Percentiles rank a stretch among this genome's conserved stretches.
phyloP scores from a whole-genome alignment of 2,329 filamentous ascomycete species.

The Balansia obtecta region DNA sequence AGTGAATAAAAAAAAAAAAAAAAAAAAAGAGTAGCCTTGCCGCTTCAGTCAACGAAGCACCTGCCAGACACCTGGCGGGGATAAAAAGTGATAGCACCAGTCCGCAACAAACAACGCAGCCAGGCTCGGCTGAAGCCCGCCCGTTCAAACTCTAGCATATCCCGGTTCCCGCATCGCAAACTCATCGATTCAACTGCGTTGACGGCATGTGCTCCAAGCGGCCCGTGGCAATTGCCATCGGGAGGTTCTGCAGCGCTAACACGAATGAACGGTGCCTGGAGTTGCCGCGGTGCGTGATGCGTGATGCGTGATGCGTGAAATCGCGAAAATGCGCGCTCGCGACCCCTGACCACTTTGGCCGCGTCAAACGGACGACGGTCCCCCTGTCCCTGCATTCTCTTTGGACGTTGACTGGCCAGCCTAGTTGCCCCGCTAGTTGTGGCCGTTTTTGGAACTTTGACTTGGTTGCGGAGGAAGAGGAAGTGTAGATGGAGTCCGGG shows the following conservation, averaged over 20 bases:
- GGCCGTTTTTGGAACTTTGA: too few species aligned
- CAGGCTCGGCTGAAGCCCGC: too few species aligned
- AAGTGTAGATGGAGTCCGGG: too few species aligned
- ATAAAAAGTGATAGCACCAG: slow-evolving; percentile 15
- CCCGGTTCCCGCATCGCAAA: too few species aligned
- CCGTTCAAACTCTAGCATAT: neutral
- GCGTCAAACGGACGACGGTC: too few species aligned
- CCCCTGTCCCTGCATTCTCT: too few species aligned
- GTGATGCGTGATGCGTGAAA: neutral
- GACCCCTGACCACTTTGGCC: neutral
- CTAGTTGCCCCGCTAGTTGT: too few species aligned
- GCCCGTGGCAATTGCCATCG: neutral
- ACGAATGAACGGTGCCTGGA: neutral
- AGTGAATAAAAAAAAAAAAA: neutral
- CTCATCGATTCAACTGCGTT: too few species aligned
- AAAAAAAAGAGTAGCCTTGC: neutral
- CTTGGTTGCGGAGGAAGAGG: too few species aligned
- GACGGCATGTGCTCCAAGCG: neutral
- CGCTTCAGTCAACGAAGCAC: neutral
- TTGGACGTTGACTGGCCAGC: too few species aligned
- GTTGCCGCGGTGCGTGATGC: neutral
- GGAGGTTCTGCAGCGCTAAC: neutral
- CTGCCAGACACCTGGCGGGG: slow-evolving; percentile 12
- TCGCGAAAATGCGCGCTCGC: neutral
- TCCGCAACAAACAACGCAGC: neutral